Evolutionary conservation across 768 basidiomycete genomes (phyloP).

Genomic region (Cytidiella melzeri): DNA sequence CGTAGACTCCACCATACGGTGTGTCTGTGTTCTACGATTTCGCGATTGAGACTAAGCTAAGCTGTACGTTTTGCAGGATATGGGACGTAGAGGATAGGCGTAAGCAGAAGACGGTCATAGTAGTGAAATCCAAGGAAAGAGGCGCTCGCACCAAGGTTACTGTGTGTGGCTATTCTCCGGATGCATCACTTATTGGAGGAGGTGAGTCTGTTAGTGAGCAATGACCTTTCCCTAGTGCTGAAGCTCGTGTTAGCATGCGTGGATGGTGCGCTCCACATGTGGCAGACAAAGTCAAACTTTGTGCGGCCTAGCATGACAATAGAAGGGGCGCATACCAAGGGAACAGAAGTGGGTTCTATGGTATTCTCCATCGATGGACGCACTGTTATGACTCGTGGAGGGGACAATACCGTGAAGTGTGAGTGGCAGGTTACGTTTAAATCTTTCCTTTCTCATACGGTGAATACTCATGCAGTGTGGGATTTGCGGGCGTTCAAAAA

Average conservation of each 20-base stretch:
- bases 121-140: constrained; percentile 93
- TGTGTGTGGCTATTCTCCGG: constrained; percentile 78
- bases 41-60: neutral
- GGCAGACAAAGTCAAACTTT: constrained; percentile 90
- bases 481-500: constrained; percentile 88
- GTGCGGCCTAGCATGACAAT: constrained; percentile 83
- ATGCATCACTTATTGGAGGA: constrained; percentile 86
- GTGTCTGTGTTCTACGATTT: constrained; percentile 13
- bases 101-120: constrained; percentile 94
- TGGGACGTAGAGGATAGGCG: constrained; percentile 92
- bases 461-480: constrained; percentile 66
- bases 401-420: constrained; percentile 95
- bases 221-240: constrained; percentile 8
- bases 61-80: constrained; percentile 47
- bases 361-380: constrained; percentile 85
- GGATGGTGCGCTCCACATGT: constrained; percentile 91
- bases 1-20: constrained; percentile 95
- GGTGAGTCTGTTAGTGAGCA: constrained; percentile 41
- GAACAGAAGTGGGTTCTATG: constrained; percentile 80
- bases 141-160: constrained; percentile 92
- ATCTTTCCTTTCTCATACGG: neutral
- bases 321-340: constrained; percentile 84
- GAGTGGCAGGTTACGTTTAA: constrained; percentile 28
- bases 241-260: constrained; percentile 54
- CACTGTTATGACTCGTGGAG: constrained; percentile 83